Evolutionary conservation across 352 stramenopile species (phyloP).

Genomic region (Plasmopara viticola): DNA sequence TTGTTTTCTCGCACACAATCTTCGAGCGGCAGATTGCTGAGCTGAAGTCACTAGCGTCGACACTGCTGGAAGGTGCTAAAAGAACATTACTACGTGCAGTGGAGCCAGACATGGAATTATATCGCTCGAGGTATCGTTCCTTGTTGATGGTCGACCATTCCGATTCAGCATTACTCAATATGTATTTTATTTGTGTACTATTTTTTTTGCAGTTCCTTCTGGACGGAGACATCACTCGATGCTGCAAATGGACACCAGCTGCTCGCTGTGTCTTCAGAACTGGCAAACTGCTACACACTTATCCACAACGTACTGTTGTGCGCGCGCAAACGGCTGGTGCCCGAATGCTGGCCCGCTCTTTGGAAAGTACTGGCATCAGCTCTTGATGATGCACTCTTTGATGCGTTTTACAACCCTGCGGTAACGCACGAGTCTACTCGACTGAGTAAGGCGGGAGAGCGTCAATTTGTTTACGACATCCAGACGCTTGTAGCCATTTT

Average conservation of each 20-base stretch:
- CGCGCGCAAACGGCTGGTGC: slow-evolving; percentile 17
- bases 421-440: slow-evolving; percentile 3
- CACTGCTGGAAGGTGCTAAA: slow-evolving; percentile 26
- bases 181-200: not conserved
- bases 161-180: not conserved
- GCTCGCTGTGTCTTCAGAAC: slow-evolving; percentile 29
- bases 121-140: slow-evolving; percentile 19
- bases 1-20: slow-evolving; percentile 66
- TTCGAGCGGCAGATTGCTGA: slow-evolving; percentile 58
- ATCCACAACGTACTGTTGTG: slow-evolving; percentile 25
- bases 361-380: slow-evolving; percentile 31
- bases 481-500: slow-evolving; percentile 32
- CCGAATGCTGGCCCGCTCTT: slow-evolving; percentile 24
- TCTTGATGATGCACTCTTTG: slow-evolving; percentile 37
- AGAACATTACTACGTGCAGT: slow-evolving; percentile 20
- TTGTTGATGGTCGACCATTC: not conserved
- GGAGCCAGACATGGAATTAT: slow-evolving; percentile 32
- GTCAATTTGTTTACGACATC: slow-evolving; percentile 43
- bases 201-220: slow-evolving; percentile 16
- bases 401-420: slow-evolving; percentile 19
- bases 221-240: slow-evolving; percentile 14
- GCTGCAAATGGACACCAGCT: slow-evolving; percentile 13
- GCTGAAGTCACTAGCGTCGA: slow-evolving; percentile 29
- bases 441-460: slow-evolving; percentile 19
- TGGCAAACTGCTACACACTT: slow-evolving; percentile 25